These are phyloP conservation scores for Neurospora tetraspora DNA, from an alignment of 495 filamentous ascomycete species.

Conservation along the genomic window DNA sequence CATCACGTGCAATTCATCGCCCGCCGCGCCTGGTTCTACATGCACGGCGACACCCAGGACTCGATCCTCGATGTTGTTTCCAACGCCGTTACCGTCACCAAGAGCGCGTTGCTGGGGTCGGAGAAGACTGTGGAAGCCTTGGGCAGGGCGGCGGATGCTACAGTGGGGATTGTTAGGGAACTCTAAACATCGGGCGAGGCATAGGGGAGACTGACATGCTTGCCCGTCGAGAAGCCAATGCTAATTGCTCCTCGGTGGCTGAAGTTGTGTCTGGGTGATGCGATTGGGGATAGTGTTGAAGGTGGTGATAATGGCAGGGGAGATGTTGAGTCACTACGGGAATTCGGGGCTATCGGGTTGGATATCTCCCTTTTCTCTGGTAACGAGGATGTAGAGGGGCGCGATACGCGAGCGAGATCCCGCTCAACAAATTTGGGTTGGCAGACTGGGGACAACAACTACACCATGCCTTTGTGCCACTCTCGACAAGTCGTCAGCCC, in stretches of 20 bases:
- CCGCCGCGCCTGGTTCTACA: conserved; percentile 87
- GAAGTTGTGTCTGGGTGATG: not conserved
- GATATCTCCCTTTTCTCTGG: not conserved
- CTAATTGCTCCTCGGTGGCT: not conserved
- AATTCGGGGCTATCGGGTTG: not conserved
- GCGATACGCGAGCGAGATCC: not conserved
- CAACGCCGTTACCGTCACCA: conserved; percentile 15
- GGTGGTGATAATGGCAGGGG: not conserved
- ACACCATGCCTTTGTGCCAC: not conserved
- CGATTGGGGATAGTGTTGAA: not conserved
- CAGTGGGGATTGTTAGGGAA: conserved; percentile 23
- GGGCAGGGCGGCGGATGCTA: conserved; percentile 8
- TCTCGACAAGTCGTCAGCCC: not conserved
- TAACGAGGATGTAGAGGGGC: not conserved
- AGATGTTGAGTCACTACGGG: not conserved
- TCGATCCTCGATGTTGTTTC: conserved; percentile 21
- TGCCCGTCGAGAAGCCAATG: too few species aligned
- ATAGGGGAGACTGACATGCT: not conserved
- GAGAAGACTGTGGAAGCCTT: conserved; percentile 22
- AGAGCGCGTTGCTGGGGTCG: conserved; percentile 17
- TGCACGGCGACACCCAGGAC: conserved; percentile 52
- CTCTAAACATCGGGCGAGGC: conserved; percentile 9
- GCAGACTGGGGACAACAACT: not conserved
- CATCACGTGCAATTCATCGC: conserved; percentile 73
- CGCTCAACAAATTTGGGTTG: not conserved